Evolutionary conservation across 495 filamentous ascomycete genomes (phyloP).

Genomic region (Bryoglossum gracile): DNA sequence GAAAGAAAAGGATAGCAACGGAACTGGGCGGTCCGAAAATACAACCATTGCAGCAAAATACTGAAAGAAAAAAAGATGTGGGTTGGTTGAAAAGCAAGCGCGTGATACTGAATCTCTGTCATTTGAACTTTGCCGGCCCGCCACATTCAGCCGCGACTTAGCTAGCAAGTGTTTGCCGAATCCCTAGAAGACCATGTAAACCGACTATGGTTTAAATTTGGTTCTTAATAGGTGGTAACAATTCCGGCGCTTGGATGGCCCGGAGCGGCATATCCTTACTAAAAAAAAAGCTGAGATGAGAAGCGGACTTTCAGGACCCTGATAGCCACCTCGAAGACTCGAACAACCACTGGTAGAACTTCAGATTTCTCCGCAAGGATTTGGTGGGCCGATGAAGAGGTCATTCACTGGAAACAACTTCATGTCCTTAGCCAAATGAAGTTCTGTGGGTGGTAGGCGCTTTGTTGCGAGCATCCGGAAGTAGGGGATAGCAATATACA

Average conservation of each 20-base stretch:
- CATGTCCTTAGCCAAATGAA: neutral
- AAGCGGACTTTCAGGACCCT: too few relatives aligned
- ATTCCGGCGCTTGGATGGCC: neutral
- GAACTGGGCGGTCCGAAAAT: neutral
- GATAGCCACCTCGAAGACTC: too few relatives aligned
- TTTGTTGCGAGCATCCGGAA: neutral
- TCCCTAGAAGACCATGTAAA: too few relatives aligned
- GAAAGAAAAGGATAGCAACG: neutral
- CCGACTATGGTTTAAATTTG: too few relatives aligned
- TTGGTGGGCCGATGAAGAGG: neutral
- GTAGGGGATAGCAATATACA: neutral
- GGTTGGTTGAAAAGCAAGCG: neutral
- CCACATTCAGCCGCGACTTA: neutral
- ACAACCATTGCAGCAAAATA: neutral
- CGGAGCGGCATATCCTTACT: neutral
- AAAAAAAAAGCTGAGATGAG: too few relatives aligned
- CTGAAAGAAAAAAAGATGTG: neutral
- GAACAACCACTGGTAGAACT: neutral
- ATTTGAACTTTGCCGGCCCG: neutral
- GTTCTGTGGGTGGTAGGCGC: neutral
- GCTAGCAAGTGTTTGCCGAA: neutral
- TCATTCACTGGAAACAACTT: neutral
- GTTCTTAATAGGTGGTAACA: too few relatives aligned
- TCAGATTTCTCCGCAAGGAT: neutral
- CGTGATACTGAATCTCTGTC: neutral